Base-by-base conservation (phyloP, 352 stramenopile species). In the Phytophthora cactorum region DNA sequence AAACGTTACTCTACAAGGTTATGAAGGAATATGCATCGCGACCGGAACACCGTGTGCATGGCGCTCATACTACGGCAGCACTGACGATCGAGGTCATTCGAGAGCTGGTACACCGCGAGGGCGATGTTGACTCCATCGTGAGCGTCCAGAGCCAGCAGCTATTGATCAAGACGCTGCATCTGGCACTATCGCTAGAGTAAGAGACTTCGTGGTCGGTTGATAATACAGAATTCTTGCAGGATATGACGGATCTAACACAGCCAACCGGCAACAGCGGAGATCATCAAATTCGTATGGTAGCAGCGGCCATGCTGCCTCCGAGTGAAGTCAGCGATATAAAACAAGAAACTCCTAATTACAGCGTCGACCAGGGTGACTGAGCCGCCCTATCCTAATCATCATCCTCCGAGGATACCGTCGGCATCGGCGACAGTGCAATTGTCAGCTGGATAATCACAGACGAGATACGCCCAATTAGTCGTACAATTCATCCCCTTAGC, bases 91-190 rank as follows among this genome's bases (percentile, higher is more conserved):
- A 90, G 28, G 49, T 92, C 53, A 80, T 95, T 49, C 80, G 88
- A 61, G 79, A 83, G 14, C 62, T 95, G 34, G 79, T 92, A 29
- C 57, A 88, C 17, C 67, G 72, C 39, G 83, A 93, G 55, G 77
- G 67, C 17, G 51, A 78, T 49, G 71, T 63, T 14, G 71, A 81
- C 56, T 82, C 78, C 0, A 58, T 89, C 4, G 73, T 93, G 43
- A 87, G 75, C 49, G 67, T 68, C 7, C 81, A 74, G 22, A 81
- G 77, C 27, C 78, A 86, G 22, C 85, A 90, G 61, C 51, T 95
- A 4, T 73, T 93, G 28, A 77, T 88, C 44, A 95, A 95, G 79
- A 90, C 87, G 47, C 74, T 95, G 49, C 78, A 83, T 47, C 66
- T 93, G 59, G 83, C 81, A 45, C 29, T 61, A 7, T 41, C 54